Base-by-base conservation (phyloP, 768 basidiomycete species). In the Termitomyces sp. region DNA sequence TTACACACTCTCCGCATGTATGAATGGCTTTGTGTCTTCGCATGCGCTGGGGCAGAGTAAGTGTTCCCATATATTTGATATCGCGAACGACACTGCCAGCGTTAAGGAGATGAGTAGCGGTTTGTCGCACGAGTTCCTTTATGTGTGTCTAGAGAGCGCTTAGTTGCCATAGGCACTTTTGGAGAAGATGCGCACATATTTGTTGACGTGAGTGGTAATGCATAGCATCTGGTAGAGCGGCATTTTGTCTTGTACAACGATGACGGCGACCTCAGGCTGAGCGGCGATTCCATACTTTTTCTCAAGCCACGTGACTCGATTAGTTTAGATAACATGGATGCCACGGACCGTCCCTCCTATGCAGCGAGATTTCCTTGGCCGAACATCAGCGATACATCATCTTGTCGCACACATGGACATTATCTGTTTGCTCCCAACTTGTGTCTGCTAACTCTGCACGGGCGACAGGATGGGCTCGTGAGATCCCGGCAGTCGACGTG, bases 171-270 rank as follows among this genome's bases (percentile, higher is more conserved):
- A 8, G 17, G 15, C 10, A 10, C 7, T 34, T 32, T 6, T 36
- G n/a, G 15, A 12, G 46, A 48, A 11, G 62, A 25, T 10, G 77
- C 86, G 57, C 62, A 92, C 92, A 70, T 88, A 93, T 83, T 88
- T 81, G 15, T 76, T 73, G 64, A 86, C 86, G 71, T 94, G 92
- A 4, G 84, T 82, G 0, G 92, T 81, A 61, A 95, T 91, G 70
- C 92, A 94, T 54, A 94, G 68, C 81, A 96, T 85, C 69, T 93
- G 86, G 76, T 96, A 96, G 70, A 94, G 83, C 5, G 92, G 92
- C 93, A 96, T 96, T 69, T 69, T 71, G 46, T 52, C 17, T 29
- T 3, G 6, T 29, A n/a, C 12, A 37, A 37, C 17, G 29, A 52
- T 14, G 37, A 46, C 49, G 34, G 54, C 20, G 42, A 60, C 42